phyloP scores from a whole-genome alignment of 768 basidiomycete species.

The Podaxis pistillaris region DNA sequence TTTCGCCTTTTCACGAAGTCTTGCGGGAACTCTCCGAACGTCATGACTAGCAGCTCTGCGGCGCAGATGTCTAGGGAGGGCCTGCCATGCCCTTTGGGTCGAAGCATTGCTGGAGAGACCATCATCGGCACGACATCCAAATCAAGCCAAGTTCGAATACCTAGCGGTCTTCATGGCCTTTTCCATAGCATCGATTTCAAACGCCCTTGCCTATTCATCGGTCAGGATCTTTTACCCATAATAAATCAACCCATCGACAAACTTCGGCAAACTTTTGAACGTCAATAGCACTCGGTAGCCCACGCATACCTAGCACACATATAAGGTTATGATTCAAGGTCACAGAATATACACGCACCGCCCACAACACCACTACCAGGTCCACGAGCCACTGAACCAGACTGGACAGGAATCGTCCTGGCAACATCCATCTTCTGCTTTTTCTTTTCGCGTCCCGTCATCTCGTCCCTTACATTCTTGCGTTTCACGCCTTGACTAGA shows the following conservation, averaged over 20 bases:
- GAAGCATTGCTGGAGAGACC: conserved; percentile 51
- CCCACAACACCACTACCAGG: conserved; percentile 40
- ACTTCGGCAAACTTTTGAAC: conserved; percentile 90
- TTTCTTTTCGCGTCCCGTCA: conserved; percentile 58
- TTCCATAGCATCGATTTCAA: conserved; percentile 92
- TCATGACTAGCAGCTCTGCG: conserved; percentile 95
- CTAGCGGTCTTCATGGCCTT: conserved; percentile 78
- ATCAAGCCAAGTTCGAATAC: conserved; percentile 32
- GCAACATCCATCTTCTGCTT: conserved; percentile 63
- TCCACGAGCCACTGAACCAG: conserved; percentile 23
- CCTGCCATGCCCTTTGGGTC: conserved; percentile 88
- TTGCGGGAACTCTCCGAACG: conserved; percentile 83
- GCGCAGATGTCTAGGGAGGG: conserved; percentile 86
- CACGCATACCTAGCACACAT: conserved; percentile 45
- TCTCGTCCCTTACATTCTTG: conserved; percentile 30
- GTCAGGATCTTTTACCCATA: neutral
- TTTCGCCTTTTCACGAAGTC: conserved; percentile 77
- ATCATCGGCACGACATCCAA: neutral
- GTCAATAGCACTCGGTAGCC: conserved; percentile 73
- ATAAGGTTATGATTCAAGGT: neutral
- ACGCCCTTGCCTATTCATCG: conserved; percentile 64
- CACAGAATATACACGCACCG: conserved; percentile 18
- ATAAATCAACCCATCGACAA: conserved; percentile 18
- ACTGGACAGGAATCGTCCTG: conserved; percentile 67
- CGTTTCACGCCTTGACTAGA: conserved; percentile 36